phyloP scores from a whole-genome alignment of 2,329 filamentous ascomycete species.

The Sclerotinia minor region DNA sequence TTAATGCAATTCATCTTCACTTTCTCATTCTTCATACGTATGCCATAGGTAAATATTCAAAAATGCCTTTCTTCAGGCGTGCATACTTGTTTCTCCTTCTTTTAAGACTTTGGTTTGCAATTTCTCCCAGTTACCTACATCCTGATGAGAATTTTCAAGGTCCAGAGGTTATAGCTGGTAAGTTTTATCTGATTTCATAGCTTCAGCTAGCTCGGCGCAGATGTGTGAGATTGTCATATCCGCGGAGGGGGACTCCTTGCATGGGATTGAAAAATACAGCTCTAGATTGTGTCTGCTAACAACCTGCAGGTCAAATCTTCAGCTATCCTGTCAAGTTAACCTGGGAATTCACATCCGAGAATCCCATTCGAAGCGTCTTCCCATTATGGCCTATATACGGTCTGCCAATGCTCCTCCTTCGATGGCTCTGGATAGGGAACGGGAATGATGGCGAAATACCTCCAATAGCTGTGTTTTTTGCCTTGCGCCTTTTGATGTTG shows the following conservation, averaged over 20 bases:
- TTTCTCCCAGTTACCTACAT: slow-evolving; percentile 94
- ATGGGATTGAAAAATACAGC: background rate
- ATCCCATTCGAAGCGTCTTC: slow-evolving; percentile 93
- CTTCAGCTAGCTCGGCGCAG: slow-evolving; percentile 11
- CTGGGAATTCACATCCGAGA: slow-evolving; percentile 90
- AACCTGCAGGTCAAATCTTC: slow-evolving; percentile 76
- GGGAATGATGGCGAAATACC: slow-evolving; percentile 74
- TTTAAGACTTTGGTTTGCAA: slow-evolving; percentile 88
- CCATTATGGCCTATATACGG: slow-evolving; percentile 96
- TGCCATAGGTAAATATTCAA: slow-evolving; percentile 49
- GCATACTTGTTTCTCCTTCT: slow-evolving; percentile 81
- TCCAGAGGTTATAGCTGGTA: slow-evolving; percentile 95
- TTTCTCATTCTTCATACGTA: slow-evolving; percentile 21
- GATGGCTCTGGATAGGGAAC: slow-evolving; percentile 89
- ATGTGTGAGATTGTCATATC: slow-evolving; percentile 2
- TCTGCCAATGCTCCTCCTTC: slow-evolving; percentile 86
- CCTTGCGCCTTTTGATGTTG: slow-evolving; percentile 87
- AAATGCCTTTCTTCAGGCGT: slow-evolving; percentile 51
- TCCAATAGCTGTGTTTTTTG: slow-evolving; percentile 87
- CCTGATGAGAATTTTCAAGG: slow-evolving; percentile 99
- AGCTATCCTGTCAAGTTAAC: slow-evolving; percentile 85
- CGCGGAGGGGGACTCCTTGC: background rate
- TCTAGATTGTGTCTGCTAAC: slow-evolving; percentile 24
- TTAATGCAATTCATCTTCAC: background rate
- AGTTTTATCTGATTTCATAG: slow-evolving; percentile 41